phyloP scores from a whole-genome alignment of 2,329 filamentous ascomycete genomes.

The Ilyonectria robusta region DNA sequence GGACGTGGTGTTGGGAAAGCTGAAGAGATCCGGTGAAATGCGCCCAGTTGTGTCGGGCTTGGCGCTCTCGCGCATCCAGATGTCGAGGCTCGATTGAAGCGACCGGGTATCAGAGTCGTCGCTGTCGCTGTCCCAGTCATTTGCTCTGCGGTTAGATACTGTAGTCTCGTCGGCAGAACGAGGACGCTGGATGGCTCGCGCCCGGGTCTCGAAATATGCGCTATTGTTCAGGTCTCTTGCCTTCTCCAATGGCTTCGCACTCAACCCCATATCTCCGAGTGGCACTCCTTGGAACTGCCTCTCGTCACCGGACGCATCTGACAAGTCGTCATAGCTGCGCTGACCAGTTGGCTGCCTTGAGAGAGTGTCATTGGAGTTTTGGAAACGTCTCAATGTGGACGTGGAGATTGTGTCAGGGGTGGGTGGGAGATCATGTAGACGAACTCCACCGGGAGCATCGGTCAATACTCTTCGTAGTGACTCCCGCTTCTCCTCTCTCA shows the following conservation, averaged over 20 bases:
- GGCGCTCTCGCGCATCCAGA: conserved; percentile 70
- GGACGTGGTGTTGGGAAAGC: conserved; percentile 61
- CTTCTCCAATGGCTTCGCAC: conserved; percentile 36
- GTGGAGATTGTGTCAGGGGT: conserved; percentile 74
- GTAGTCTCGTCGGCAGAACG: conserved; percentile 64
- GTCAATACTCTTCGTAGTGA: conserved; percentile 65
- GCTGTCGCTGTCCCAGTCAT: conserved; percentile 62
- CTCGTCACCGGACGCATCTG: conserved; percentile 47
- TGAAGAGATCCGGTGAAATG: conserved; percentile 68
- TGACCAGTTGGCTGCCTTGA: conserved; percentile 52
- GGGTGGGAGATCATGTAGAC: conserved; percentile 65
- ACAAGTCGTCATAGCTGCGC: conserved; percentile 51
- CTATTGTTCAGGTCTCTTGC: conserved; percentile 42
- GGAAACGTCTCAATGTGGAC: conserved; percentile 65
- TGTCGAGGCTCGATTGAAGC: conserved; percentile 66
- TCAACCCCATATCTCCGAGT: conserved; percentile 34
- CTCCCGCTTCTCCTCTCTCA: conserved; percentile 64
- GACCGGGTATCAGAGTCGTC: conserved; percentile 60
- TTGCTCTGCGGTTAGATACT: conserved; percentile 55
- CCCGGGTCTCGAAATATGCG: conserved; percentile 38
- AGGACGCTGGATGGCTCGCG: conserved; percentile 55
- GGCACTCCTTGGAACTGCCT: conserved; percentile 34
- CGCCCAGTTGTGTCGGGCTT: conserved; percentile 54
- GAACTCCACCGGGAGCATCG: conserved; percentile 58
- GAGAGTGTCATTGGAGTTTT: conserved; percentile 66